A percentile compares a stretch with the other conserved stretches of the same genome.
These are phyloP conservation scores for Apophysomyces sp. DNA, from an alignment of 371 early-diverging fungal species.

Conservation along the genomic window DNA sequence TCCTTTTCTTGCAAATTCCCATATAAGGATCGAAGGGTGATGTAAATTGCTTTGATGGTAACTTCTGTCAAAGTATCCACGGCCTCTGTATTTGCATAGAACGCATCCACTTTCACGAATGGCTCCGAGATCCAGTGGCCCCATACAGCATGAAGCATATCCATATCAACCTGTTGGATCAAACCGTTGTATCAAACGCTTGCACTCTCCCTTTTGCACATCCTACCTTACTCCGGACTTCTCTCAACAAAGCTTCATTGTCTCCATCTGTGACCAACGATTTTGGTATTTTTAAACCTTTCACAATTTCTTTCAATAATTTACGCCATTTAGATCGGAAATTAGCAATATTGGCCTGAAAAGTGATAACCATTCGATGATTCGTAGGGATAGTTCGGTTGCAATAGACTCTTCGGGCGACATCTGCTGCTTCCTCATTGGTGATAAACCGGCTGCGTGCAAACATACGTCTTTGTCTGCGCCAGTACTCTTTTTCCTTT, in stretches of 20 bases:
- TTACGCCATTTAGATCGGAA: slow-evolving; percentile 25
- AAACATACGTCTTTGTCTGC: slow-evolving; percentile 39
- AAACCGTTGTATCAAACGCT: too few relatives aligned
- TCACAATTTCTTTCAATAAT: slow-evolving; percentile 13
- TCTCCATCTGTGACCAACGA: background rate
- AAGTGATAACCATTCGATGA: slow-evolving; percentile 13
- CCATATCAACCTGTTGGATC: slow-evolving; percentile 12
- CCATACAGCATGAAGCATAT: slow-evolving; percentile 25
- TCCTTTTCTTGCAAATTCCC: slow-evolving; percentile 17
- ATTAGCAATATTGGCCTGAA: slow-evolving; percentile 19
- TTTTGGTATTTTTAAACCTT: background rate
- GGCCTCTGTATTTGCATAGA: slow-evolving; percentile 24
- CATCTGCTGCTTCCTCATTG: slow-evolving; percentile 26
- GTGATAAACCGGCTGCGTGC: slow-evolving; percentile 35
- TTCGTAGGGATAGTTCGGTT: background rate
- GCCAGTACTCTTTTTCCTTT: slow-evolving; percentile 33
- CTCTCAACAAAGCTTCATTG: background rate
- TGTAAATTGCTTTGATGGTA: slow-evolving; percentile 19
- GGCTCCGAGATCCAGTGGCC: slow-evolving; percentile 35
- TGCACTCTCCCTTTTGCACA: too few relatives aligned
- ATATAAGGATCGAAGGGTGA: slow-evolving; percentile 14
- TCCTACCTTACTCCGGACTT: background rate
- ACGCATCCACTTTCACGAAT: slow-evolving; percentile 21
- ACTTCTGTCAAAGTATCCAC: slow-evolving; percentile 19
- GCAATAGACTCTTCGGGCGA: slow-evolving; percentile 26